phyloP scores from a whole-genome alignment of 108 stramenopile genomes.

The Nitzschia putrida region DNA sequence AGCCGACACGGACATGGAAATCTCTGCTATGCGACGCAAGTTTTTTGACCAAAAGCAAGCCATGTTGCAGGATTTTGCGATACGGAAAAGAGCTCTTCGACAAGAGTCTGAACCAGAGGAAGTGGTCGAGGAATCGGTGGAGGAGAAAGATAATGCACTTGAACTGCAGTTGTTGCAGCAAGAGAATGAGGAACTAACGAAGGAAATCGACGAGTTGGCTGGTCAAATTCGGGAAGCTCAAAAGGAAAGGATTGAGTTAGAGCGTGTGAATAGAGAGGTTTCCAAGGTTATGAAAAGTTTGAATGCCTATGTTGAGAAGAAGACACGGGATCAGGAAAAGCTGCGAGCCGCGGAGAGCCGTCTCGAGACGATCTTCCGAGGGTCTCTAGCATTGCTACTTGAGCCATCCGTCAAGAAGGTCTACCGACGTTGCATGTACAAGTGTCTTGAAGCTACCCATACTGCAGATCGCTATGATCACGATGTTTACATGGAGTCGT shows the following conservation, averaged over 20 bases:
- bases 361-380: background rate
- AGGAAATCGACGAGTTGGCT: background rate
- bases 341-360: background rate
- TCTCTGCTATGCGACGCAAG: background rate
- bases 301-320: background rate
- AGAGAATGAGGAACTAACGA: constrained; percentile 5
- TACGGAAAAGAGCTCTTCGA: too few relatives aligned
- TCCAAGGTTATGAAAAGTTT: background rate
- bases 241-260: background rate
- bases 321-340: constrained; percentile 1
- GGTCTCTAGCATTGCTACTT: background rate
- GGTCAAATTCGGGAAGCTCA: background rate
- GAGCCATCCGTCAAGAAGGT: constrained; percentile 1
- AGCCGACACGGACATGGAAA: background rate
- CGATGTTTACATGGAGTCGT: background rate
- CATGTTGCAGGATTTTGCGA: background rate
- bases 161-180: background rate
- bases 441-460: background rate
- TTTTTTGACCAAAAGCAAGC: background rate
- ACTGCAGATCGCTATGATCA: background rate
- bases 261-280: background rate
- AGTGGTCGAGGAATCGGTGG: background rate
- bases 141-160: background rate
- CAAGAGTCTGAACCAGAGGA: background rate
- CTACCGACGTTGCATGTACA: constrained; percentile 12